A percentile compares a stretch with the other conserved stretches of the same genome.
These are phyloP conservation scores for Colletotrichum lentis DNA, from an alignment of 2,329 filamentous ascomycete species.

Conservation along the genomic window DNA sequence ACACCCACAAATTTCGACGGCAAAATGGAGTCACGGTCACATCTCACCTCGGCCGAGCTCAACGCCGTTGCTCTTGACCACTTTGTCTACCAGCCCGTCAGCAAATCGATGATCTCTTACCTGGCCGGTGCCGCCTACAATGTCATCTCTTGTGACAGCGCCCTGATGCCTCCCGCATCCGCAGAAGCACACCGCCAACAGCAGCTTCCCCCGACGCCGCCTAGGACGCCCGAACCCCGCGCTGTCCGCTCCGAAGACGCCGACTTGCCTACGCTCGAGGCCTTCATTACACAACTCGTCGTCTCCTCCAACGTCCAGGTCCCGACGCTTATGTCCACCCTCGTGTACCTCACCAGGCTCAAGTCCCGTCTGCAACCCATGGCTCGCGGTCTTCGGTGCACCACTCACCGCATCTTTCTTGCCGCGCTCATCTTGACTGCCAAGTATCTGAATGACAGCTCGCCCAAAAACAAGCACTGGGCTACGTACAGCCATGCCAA, in stretches of 20 bases:
- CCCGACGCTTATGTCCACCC: conserved; percentile 93
- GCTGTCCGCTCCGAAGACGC: conserved; percentile 57
- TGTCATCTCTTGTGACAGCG: conserved; percentile 81
- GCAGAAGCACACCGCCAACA: conserved; percentile 49
- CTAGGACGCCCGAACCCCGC: conserved; percentile 57
- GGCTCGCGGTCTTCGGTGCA: conserved; percentile 95
- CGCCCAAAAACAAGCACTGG: conserved; percentile 99
- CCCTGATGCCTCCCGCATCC: conserved; percentile 58
- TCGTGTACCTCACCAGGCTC: conserved; percentile 90
- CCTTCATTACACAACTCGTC: conserved; percentile 91
- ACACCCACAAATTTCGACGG: conserved; percentile 11
- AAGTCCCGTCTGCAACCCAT: conserved; percentile 87
- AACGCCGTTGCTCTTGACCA: conserved; percentile 80
- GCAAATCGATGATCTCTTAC: conserved; percentile 78
- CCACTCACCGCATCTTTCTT: conserved; percentile 96
- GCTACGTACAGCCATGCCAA: conserved; percentile 87
- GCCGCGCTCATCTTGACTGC: conserved; percentile 85
- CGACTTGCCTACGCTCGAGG: conserved; percentile 79
- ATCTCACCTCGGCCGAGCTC: conserved; percentile 61
- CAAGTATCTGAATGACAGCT: conserved; percentile 98
- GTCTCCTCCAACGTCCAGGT: conserved; percentile 95
- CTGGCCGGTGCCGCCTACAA: conserved; percentile 76
- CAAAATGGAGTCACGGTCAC: conserved; percentile 58
- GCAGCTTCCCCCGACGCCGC: conserved; percentile 58
- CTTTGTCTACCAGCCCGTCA: conserved; percentile 81